Conservation (phyloP, 495 filamentous ascomycete genomes). For the Cryomyces minteri region DNA sequence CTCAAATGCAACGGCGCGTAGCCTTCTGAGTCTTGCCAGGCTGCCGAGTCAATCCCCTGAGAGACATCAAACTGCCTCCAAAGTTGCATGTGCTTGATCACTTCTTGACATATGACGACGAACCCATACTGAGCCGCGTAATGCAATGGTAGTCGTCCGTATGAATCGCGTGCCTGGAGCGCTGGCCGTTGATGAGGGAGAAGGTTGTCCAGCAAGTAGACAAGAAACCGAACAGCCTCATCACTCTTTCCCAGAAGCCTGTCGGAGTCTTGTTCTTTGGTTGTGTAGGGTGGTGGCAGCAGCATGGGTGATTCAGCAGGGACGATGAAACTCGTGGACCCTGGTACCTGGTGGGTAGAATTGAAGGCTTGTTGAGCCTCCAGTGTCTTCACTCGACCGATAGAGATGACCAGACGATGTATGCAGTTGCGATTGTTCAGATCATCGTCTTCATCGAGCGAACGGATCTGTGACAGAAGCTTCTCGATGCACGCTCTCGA, state of each 20-base stretch:
- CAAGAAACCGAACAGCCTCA: slow-evolving; percentile 53
- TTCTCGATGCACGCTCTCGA: slow-evolving; percentile 47
- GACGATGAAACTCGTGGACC: slow-evolving; percentile 38
- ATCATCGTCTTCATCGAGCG: slow-evolving; percentile 71
- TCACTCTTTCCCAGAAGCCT: slow-evolving; percentile 48
- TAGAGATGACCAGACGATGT: slow-evolving; percentile 77
- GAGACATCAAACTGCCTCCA: slow-evolving; percentile 78
- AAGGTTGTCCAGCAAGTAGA: slow-evolving; percentile 53
- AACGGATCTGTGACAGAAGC: slow-evolving; percentile 45
- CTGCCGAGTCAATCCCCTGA: slow-evolving; percentile 63
- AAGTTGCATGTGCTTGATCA: slow-evolving; percentile 71
- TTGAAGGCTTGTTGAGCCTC: slow-evolving; percentile 26
- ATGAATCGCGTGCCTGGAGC: slow-evolving; percentile 49
- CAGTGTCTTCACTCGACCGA: slow-evolving; percentile 58
- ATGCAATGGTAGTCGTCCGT: slow-evolving; percentile 77
- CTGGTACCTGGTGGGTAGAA: slow-evolving; percentile 6
- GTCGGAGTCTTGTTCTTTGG: slow-evolving; percentile 19
- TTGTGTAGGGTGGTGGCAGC: slow-evolving; percentile 35
- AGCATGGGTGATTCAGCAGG: slow-evolving; percentile 52
- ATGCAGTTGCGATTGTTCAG: slow-evolving; percentile 88
- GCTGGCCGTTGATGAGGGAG: slow-evolving; percentile 48
- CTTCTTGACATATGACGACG: slow-evolving; percentile 65
- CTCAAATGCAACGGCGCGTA: slow-evolving; percentile 81
- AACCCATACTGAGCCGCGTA: slow-evolving; percentile 94
- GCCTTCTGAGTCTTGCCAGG: slow-evolving; percentile 87